These are phyloP conservation scores for Solanum habrochaites DNA, from an alignment of 257 asterid genomes.

Conservation along the genomic window DNA sequence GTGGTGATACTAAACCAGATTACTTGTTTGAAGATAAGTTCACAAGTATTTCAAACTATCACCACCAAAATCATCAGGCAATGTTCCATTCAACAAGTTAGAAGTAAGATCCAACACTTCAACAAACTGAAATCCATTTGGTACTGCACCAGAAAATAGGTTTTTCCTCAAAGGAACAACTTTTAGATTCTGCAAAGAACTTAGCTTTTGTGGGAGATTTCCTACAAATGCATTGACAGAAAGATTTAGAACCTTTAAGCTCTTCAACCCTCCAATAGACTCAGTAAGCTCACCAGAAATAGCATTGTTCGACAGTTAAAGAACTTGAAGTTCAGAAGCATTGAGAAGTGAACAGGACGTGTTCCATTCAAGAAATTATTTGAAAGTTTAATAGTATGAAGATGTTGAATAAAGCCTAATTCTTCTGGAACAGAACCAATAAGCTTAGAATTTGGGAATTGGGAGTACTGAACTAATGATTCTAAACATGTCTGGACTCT, in stretches of 20 bases:
- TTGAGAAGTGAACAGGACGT: conserved; percentile 53
- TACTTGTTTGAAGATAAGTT: conserved; percentile 72
- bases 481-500: conserved; percentile 16
- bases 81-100: conserved; percentile 49
- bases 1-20: conserved; percentile 45
- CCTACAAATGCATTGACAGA: conserved; percentile 53
- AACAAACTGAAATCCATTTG: conserved; percentile 25
- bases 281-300: conserved; percentile 43
- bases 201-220: conserved; percentile 28
- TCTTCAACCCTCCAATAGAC: neutral
- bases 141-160: conserved; percentile 39
- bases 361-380: conserved; percentile 58
- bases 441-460: conserved; percentile 47
- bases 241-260: conserved; percentile 35
- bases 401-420: conserved; percentile 52
- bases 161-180: conserved; percentile 52
- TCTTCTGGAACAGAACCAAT: conserved; percentile 58
- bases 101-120: conserved; percentile 53
- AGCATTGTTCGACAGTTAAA: conserved; percentile 38
- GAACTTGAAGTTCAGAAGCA: conserved; percentile 37
- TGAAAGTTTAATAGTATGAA: conserved; percentile 52
- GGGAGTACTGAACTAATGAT: conserved; percentile 49
- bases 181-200: conserved; percentile 20
- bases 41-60: conserved; percentile 43
- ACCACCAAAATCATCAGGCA: conserved; percentile 65